Evolutionary conservation across 2,329 filamentous ascomycete genomes (phyloP).

Genomic region (Diaporthe sp.): DNA sequence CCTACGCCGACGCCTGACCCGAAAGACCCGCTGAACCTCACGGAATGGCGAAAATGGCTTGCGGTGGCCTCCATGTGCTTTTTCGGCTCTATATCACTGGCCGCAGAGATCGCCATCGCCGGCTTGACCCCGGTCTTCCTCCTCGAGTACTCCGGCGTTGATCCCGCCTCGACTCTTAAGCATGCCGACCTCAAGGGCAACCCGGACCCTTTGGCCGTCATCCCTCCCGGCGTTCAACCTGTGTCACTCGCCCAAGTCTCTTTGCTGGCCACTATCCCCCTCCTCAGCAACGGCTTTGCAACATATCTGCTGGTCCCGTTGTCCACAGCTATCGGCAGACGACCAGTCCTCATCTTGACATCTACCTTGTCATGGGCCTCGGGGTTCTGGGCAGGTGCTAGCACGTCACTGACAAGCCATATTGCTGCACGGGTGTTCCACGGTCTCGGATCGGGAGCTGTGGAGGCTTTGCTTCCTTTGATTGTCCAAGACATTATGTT

Average conservation of each 20-base stretch:
- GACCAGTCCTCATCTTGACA: conserved; percentile 51
- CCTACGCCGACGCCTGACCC: conserved; percentile 34
- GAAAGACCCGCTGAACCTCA: conserved; percentile 20
- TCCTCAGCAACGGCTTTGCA: conserved; percentile 51
- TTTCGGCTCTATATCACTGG: conserved; percentile 24
- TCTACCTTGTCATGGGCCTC: conserved; percentile 50
- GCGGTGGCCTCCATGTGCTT: conserved; percentile 26
- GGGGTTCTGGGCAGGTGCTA: conserved; percentile 52
- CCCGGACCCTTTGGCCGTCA: conserved; percentile 43
- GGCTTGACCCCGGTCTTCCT: conserved; percentile 29
- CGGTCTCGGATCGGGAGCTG: conserved; percentile 51
- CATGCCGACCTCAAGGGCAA: conserved; percentile 21
- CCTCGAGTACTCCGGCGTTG: conserved; percentile 28
- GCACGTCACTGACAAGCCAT: conserved; percentile 47
- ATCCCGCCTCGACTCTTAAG: conserved; percentile 20
- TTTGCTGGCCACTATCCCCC: conserved; percentile 50
- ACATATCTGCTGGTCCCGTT: conserved; percentile 52
- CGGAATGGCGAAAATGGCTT: conserved; percentile 25
- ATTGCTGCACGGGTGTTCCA: conserved; percentile 50
- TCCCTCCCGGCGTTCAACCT: conserved; percentile 46
- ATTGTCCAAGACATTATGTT: conserved; percentile 55
- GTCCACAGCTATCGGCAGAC: conserved; percentile 51
- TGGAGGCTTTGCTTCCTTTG: conserved; percentile 52
- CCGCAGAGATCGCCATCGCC: conserved; percentile 30
- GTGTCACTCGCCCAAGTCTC: conserved; percentile 46